Evolutionary conservation across 768 basidiomycete species (phyloP), one percentile per base, ranked within the genome.

Genomic region (Termitomyces sp.): DNA sequence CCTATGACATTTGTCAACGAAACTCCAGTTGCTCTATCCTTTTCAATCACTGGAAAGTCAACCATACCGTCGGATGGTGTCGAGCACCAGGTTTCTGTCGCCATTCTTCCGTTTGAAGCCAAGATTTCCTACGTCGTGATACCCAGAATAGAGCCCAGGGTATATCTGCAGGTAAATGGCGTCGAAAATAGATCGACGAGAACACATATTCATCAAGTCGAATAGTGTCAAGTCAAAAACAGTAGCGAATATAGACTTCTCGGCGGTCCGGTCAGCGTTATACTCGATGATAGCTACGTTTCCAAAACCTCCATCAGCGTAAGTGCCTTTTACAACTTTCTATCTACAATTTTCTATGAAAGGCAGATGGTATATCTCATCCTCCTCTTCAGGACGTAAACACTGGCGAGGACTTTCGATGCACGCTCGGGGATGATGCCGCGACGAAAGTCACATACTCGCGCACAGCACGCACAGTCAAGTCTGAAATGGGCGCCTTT

Each of bases 161-260:
- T 79, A 8, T 85, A 79, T 61, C 65, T 84, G 41, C 77, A 81
- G 66, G 80, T 79, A 42, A 20, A 69, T 68, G 14, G 24, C 31
- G 5, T 27, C n/a, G 36, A 48, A 2, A 53, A 20, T 27, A 31
- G 22, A 22, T n/a, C 31, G 26, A 18, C 20, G 16, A 9, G 26
- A 16, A 16, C 57, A 9, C 14, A 47, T 42, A 20, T 18, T n/a
- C 14, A 27, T 47, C 26, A 18, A 5, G 47, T 58, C 54, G 63
- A 34, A 10, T 49, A 81, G 77, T 80, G 76, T 57, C 67, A 72
- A 58, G 77, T 86, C 52, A 78, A 79, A 67, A 86, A 86, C 61
- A 79, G 74, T 44, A 83, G 80, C 64, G 80, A 82, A 52, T 83
- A 83, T 60, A 71, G 77, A 27, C 70, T 86, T 29, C 75, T 87